phyloP scores from a whole-genome alignment of 1,284 basidiomycete species.

The Ganoderma leucocontextum region DNA sequence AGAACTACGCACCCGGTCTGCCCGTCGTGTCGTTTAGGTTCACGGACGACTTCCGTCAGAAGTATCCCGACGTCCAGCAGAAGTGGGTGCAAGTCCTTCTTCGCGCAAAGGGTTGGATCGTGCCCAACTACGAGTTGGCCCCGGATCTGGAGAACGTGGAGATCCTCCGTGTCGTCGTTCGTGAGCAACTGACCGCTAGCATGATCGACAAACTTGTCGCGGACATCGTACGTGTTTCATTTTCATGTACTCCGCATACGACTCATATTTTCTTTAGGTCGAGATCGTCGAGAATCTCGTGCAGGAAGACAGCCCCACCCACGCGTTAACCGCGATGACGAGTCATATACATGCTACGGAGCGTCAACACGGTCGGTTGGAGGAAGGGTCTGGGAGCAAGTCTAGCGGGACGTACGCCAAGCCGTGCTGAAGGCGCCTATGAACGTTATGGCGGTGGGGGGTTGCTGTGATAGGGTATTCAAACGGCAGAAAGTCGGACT shows the following conservation, averaged over 20 bases:
- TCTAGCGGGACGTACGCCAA: slow-evolving; percentile 73
- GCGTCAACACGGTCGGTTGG: slow-evolving; percentile 47
- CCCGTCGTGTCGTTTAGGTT: slow-evolving; percentile 95
- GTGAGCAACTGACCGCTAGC: slow-evolving; percentile 75
- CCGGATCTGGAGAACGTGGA: slow-evolving; percentile 74
- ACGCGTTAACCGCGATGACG: slow-evolving; percentile 57
- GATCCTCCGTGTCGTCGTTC: slow-evolving; percentile 88
- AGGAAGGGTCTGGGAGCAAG: slow-evolving; percentile 53
- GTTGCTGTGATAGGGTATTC: not conserved
- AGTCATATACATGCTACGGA: slow-evolving; percentile 46
- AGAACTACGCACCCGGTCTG: slow-evolving; percentile 81
- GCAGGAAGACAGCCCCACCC: slow-evolving; percentile 53
- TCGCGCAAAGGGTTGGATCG: slow-evolving; percentile 85
- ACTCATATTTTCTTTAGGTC: slow-evolving; percentile 47
- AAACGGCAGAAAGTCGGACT: not conserved
- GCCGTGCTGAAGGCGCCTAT: slow-evolving; percentile 53
- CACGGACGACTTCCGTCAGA: slow-evolving; percentile 76
- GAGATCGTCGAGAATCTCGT: slow-evolving; percentile 66
- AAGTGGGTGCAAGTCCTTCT: slow-evolving; percentile 89
- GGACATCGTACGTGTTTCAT: slow-evolving; percentile 62
- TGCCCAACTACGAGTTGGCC: slow-evolving; percentile 88
- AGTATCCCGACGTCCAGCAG: slow-evolving; percentile 83
- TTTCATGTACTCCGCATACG: not conserved
- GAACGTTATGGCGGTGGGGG: not conserved
- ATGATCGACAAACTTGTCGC: slow-evolving; percentile 69